These are phyloP conservation scores for Emergomyces orientalis DNA, from an alignment of 2,329 filamentous ascomycete species.

Conservation along the genomic window DNA sequence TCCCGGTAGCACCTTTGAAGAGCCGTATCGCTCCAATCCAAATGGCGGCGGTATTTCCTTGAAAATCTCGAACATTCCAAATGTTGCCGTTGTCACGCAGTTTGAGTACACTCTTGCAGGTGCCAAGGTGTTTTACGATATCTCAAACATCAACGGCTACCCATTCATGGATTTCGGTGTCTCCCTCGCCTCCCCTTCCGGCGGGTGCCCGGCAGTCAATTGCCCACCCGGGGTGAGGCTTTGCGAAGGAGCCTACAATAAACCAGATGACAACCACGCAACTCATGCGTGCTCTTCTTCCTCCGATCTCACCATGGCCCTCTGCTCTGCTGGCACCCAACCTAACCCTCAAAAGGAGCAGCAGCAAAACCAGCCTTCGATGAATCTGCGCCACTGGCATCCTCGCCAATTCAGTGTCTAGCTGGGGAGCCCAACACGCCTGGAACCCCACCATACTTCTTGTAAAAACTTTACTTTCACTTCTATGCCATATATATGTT, in stretches of 20 bases:
- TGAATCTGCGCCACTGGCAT: too few relatives aligned
- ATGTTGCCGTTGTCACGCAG: conserved; percentile 33
- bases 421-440: not conserved
- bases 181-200: conserved; percentile 23
- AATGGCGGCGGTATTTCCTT: conserved; percentile 36
- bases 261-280: conserved; percentile 33
- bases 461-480: not conserved
- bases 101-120: conserved; percentile 33
- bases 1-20: conserved; percentile 28
- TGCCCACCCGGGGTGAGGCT: conserved; percentile 29
- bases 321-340: conserved; percentile 20
- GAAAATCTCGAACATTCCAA: conserved; percentile 29
- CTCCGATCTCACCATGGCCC: conserved; percentile 26
- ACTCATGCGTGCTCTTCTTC: conserved; percentile 33
- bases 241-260: conserved; percentile 33
- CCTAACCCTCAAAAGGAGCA: not conserved
- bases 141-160: conserved; percentile 32
- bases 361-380: too few relatives aligned
- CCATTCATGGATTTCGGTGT: conserved; percentile 30
- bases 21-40: conserved; percentile 28
- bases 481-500: not conserved
- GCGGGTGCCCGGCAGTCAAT: conserved; percentile 26
- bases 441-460: not conserved
- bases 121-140: conserved; percentile 31
- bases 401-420: not conserved